These are phyloP conservation scores for Jimgerdemannia lactiflua DNA, from an alignment of 192 early-diverging fungal genomes.

Conservation along the genomic window DNA sequence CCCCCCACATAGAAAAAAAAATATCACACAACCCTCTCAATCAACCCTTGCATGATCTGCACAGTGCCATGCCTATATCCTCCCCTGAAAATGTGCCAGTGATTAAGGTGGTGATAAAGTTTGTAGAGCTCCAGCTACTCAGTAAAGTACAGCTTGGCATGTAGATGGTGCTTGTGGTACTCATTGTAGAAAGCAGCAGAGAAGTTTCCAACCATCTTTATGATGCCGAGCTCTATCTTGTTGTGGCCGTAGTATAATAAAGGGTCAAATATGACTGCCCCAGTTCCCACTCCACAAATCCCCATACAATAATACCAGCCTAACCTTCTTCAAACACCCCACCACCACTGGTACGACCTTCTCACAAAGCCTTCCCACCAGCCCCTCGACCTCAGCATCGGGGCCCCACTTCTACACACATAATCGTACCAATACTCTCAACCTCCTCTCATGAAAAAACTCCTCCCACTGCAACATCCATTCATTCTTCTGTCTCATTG, in stretches of 20 bases:
- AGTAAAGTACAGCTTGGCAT: slow-evolving; percentile 12
- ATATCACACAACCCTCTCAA: too few species aligned
- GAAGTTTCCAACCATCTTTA: slow-evolving; percentile 24
- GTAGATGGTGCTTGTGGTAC: slow-evolving; percentile 26
- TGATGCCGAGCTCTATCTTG: slow-evolving; percentile 24
- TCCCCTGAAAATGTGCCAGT: slow-evolving; percentile 24
- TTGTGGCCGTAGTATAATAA: slow-evolving; percentile 23
- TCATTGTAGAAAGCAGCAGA: slow-evolving; percentile 14
- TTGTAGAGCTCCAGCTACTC: slow-evolving; percentile 21
- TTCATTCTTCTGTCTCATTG: slow-evolving; percentile 25
- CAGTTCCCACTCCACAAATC: slow-evolving; percentile 31
- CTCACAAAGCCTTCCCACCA: slow-evolving; percentile 9
- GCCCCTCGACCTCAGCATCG: slow-evolving; percentile 6
- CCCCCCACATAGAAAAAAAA: too few species aligned
- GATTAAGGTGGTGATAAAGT: slow-evolving; percentile 27
- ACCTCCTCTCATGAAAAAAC: slow-evolving; percentile 18
- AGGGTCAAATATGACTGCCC: slow-evolving; percentile 21
- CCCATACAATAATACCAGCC: slow-evolving; percentile 24
- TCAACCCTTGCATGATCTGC: slow-evolving; percentile 9
- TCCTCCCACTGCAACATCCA: slow-evolving; percentile 21
- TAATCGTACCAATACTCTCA: slow-evolving; percentile 10
- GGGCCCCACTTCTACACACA: slow-evolving; percentile 7
- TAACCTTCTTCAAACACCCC: slow-evolving; percentile 9
- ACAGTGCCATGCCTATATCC: too few species aligned
- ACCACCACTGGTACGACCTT: slow-evolving; percentile 16